These are phyloP conservation scores for Theileria annulata DNA, from an alignment of 169 alveolate genomes.

Conservation along the genomic window DNA sequence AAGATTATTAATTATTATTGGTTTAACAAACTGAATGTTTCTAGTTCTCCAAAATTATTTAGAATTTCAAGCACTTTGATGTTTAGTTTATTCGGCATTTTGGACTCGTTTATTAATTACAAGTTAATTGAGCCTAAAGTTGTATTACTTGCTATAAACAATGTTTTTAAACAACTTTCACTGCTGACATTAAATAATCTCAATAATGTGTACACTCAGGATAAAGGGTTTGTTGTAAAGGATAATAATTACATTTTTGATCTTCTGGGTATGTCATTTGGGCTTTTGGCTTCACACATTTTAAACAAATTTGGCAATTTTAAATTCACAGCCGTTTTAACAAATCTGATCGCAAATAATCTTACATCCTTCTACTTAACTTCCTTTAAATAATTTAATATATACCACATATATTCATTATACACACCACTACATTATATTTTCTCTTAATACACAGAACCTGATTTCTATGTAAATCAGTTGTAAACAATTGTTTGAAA, in stretches of 20 bases:
- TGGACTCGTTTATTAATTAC: conserved; percentile 23
- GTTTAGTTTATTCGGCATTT: conserved; percentile 38
- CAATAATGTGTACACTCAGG: conserved; percentile 34
- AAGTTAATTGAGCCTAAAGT: conserved; percentile 29
- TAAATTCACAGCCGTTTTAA: neutral
- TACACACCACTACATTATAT: no score
- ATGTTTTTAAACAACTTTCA: conserved; percentile 47
- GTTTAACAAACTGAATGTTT: conserved; percentile 59
- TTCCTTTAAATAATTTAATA: neutral
- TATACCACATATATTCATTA: no score
- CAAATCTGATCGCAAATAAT: neutral
- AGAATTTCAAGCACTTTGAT: conserved; percentile 44
- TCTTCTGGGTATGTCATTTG: conserved; percentile 55
- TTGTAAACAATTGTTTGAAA: no score
- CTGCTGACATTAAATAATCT: conserved; percentile 40
- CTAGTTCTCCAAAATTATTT: conserved; percentile 53
- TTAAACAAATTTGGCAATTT: neutral
- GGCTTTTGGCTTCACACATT: conserved; percentile 26
- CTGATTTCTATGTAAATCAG: no score
- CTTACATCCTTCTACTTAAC: neutral
- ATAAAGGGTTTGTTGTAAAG: neutral
- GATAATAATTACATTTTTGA: conserved; percentile 52
- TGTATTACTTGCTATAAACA: conserved; percentile 18
- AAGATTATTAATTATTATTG: conserved; percentile 41
- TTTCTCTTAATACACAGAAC: no score